phyloP scores from a whole-genome alignment of 2,329 filamentous ascomycete species.

The Coniochaeta sp. region DNA sequence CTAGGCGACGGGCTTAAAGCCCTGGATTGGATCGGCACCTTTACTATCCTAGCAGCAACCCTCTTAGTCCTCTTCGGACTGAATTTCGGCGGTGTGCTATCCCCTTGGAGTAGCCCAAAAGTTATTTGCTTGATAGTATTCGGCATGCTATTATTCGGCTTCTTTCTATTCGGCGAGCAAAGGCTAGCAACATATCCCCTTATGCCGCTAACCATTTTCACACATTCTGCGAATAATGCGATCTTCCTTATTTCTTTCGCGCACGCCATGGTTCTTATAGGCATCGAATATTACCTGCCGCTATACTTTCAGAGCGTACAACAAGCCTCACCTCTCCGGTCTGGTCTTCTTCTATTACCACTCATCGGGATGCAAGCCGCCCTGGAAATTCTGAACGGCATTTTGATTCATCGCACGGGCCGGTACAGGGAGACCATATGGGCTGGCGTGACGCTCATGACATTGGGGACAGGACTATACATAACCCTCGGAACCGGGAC shows the following conservation, averaged over 20 bases:
- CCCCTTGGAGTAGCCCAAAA: conserved; percentile 53
- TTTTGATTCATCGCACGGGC: conserved; percentile 45
- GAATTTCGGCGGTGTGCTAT: conserved; percentile 57
- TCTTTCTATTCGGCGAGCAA: conserved; percentile 56
- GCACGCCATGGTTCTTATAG: conserved; percentile 53
- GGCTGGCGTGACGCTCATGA: conserved; percentile 43
- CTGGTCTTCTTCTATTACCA: conserved; percentile 54
- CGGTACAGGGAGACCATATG: conserved; percentile 49
- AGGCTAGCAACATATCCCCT: conserved; percentile 57
- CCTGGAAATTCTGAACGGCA: conserved; percentile 31
- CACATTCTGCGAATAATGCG: conserved; percentile 45
- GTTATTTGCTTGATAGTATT: conserved; percentile 58
- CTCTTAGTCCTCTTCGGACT: conserved; percentile 66
- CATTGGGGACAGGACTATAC: conserved; percentile 49
- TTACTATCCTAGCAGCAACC: conserved; percentile 55
- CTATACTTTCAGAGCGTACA: conserved; percentile 66
- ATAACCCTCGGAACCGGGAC: conserved; percentile 41
- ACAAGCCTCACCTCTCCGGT: conserved; percentile 51
- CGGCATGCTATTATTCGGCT: conserved; percentile 36
- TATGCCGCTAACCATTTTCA: conserved; percentile 58
- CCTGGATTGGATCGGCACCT: conserved; percentile 51
- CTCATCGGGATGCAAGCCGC: conserved; percentile 42
- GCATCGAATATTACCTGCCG: conserved; percentile 62
- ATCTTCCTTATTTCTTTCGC: conserved; percentile 37
- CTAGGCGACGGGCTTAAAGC: conserved; percentile 53